Conservation (phyloP, 2,329 filamentous ascomycete genomes). For the Escovopsis weberi region DNA sequence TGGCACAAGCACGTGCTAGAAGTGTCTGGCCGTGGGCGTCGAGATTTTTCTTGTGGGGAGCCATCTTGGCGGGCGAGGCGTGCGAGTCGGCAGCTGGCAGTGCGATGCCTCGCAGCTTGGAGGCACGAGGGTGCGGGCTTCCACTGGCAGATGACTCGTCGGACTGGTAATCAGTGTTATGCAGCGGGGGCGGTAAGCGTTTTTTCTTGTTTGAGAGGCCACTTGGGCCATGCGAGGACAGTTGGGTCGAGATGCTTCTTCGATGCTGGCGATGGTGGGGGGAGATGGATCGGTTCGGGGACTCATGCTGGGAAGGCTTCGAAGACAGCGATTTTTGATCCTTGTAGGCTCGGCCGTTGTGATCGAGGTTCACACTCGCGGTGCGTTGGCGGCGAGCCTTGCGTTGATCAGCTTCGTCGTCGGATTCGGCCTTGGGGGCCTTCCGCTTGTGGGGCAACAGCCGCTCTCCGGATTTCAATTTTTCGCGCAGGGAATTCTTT, state of each 20-base stretch:
- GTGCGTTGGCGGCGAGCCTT: conserved; percentile 40
- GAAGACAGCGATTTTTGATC: conserved; percentile 21
- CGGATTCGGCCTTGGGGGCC: conserved; percentile 37
- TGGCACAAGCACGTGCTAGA: conserved; percentile 78
- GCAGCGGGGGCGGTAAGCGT: conserved; percentile 44
- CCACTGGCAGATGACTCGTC: conserved; percentile 50
- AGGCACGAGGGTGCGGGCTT: conserved; percentile 43
- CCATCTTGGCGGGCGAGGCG: conserved; percentile 53
- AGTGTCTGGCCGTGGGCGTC: conserved; percentile 88
- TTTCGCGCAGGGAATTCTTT: conserved; percentile 33
- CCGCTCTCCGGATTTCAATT: conserved; percentile 32
- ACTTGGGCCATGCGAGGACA: conserved; percentile 39
- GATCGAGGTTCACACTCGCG: conserved; percentile 28
- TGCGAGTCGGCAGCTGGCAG: conserved; percentile 44
- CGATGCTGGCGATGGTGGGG: conserved; percentile 44
- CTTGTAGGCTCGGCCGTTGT: conserved; percentile 14
- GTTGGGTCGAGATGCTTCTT: conserved; percentile 49
- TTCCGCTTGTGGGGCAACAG: conserved; percentile 38
- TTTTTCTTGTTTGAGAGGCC: conserved; percentile 46
- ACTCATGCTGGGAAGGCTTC: conserved; percentile 17
- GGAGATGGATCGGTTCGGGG: conserved; percentile 37
- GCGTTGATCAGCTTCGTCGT: conserved; percentile 40
- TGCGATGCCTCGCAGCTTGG: conserved; percentile 40
- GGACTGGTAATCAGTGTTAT: conserved; percentile 50
- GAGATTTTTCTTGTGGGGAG: conserved; percentile 67